Evolutionary conservation across 1,139 yeast genomes (phyloP).

Genomic region (Blastobotrys capitulatus): DNA sequence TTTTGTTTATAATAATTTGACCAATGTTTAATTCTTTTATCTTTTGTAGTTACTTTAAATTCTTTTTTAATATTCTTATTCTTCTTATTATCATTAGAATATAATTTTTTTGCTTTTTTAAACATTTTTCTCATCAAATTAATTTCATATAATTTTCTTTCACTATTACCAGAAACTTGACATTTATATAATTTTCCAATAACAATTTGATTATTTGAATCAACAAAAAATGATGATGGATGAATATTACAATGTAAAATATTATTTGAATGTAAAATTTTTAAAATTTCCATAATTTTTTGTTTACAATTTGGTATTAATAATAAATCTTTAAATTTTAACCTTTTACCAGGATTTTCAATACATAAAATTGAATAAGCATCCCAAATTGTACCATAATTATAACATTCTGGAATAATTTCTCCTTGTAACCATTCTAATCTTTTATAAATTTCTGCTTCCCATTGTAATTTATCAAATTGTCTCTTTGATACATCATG

Average conservation of each 20-base stretch:
- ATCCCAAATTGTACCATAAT: slow-evolving; percentile 12
- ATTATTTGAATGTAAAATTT: slow-evolving; percentile 7
- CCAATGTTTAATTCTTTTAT: background rate
- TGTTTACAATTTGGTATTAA: slow-evolving; percentile 6
- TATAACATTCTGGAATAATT: slow-evolving; percentile 8
- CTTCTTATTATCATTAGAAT: background rate
- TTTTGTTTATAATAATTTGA: background rate
- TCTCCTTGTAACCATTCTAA: slow-evolving; percentile 7
- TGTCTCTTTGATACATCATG: slow-evolving; percentile 9
- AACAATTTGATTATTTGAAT: background rate
- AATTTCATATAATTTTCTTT: slow-evolving; percentile 10
- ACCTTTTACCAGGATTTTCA: slow-evolving; percentile 7
- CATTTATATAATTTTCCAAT: slow-evolving; percentile 6
- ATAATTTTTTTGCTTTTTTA: background rate
- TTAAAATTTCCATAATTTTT: slow-evolving; percentile 8
- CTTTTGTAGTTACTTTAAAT: background rate
- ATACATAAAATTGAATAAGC: slow-evolving; percentile 8
- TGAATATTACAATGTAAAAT: slow-evolving; percentile 9
- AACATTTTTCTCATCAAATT: slow-evolving; percentile 7
- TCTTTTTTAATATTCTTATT: background rate
- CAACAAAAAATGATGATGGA: slow-evolving; percentile 6
- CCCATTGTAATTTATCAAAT: slow-evolving; percentile 12
- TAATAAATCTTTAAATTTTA: slow-evolving; percentile 2
- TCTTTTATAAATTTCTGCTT: slow-evolving; percentile 12
- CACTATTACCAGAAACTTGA: slow-evolving; percentile 6